These are phyloP conservation scores for Salix viminalis DNA, from an alignment of 345 rosid species.

Conservation along the genomic window DNA sequence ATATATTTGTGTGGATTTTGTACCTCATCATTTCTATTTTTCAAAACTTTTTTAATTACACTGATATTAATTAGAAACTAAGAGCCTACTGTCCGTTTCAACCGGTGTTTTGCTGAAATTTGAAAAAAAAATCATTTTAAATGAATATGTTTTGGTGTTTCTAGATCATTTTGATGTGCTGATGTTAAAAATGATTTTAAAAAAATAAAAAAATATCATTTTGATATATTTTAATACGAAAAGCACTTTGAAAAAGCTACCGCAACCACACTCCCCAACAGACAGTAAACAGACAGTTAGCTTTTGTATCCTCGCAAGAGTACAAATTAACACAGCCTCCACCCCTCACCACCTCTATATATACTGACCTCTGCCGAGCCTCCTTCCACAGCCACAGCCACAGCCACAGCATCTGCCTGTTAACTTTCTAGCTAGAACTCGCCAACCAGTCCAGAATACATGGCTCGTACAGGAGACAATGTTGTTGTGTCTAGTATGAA, in stretches of 20 bases:
- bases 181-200: too few relatives aligned
- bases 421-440: too few relatives aligned
- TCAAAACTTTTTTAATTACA: background rate
- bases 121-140: too few relatives aligned
- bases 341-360: background rate
- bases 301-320: background rate
- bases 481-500: conserved; percentile 58
- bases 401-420: too few relatives aligned
- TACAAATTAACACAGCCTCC: background rate
- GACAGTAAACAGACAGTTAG: background rate
- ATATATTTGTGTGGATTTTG: background rate
- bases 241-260: too few relatives aligned
- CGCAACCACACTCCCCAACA: too few relatives aligned
- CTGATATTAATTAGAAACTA: background rate
- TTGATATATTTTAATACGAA: too few relatives aligned
- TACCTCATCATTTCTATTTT: background rate
- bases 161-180: too few relatives aligned
- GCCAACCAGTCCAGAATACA: background rate
- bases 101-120: too few relatives aligned
- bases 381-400: background rate
- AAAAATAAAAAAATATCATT: too few relatives aligned
- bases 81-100: too few relatives aligned
- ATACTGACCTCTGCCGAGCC: background rate
- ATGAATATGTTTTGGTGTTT: too few relatives aligned
- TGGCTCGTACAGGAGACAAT: conserved; percentile 57